phyloP scores from a whole-genome alignment of 2,329 filamentous ascomycete species.

The Leptodontidium sp. region DNA sequence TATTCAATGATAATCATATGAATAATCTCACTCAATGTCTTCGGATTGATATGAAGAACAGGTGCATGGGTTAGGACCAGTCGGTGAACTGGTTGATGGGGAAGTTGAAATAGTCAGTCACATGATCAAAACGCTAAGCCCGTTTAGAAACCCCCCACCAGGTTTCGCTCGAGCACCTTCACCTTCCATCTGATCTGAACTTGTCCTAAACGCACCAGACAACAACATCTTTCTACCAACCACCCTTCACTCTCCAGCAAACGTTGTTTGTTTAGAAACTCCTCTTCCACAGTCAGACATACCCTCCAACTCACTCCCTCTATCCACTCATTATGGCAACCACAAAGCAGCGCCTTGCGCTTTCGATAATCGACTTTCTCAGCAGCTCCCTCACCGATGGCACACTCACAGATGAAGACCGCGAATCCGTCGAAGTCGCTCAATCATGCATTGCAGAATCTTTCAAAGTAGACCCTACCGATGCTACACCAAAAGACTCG shows the following conservation, averaged over 20 bases:
- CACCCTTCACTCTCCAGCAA: not conserved
- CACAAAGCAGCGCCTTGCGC: constrained; percentile 81
- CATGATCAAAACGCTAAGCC: constrained; percentile 4
- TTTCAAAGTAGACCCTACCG: constrained; percentile 91
- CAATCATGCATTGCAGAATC: constrained; percentile 93
- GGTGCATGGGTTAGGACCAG: no score
- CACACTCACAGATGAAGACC: constrained; percentile 85
- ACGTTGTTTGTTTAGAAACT: not conserved
- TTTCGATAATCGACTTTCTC: constrained; percentile 97
- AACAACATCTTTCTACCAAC: not conserved
- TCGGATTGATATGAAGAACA: not conserved
- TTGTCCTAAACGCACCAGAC: not conserved
- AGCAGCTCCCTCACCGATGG: constrained; percentile 85
- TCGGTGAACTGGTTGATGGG: not conserved
- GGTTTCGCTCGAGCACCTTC: constrained; percentile 14
- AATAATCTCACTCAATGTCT: not conserved
- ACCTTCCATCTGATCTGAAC: constrained; percentile 10
- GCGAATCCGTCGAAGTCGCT: constrained; percentile 93
- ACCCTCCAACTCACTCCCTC: not conserved
- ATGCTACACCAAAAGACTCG: constrained; percentile 80
- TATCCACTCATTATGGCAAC: constrained; percentile 40
- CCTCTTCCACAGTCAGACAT: not conserved
- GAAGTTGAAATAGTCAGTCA: not conserved
- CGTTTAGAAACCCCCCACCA: not conserved
- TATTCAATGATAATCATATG: not conserved